Evolutionary conservation across 257 asterid species (phyloP).

Genomic region (Scutellaria minor): DNA sequence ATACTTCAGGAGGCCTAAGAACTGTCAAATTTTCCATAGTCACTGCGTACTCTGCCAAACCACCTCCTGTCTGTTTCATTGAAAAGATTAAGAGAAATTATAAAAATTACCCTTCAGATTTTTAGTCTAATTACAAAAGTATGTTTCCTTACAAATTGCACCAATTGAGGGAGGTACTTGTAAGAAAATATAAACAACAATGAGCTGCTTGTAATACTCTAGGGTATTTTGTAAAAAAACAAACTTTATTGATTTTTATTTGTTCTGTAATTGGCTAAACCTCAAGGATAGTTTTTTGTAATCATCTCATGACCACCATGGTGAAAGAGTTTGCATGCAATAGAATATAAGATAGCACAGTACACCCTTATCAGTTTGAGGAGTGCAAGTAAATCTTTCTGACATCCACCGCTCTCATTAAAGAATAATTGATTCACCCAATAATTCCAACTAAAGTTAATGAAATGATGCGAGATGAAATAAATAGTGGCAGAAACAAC

Average conservation of each 20-base stretch:
- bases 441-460: neutral
- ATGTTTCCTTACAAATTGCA: too few species aligned
- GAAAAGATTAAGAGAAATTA: neutral
- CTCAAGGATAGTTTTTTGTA: too few species aligned
- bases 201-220: too few species aligned
- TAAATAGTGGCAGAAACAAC: neutral
- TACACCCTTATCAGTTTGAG: neutral
- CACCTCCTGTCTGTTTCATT: constrained; percentile 54
- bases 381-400: neutral
- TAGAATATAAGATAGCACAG: neutral
- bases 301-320: neutral
- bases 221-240: too few species aligned
- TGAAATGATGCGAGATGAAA: neutral
- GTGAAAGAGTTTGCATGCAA: neutral
- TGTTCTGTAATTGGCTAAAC: too few species aligned
- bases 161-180: too few species aligned
- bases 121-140: too few species aligned
- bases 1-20: constrained; percentile 56
- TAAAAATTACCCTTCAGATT: too few species aligned
- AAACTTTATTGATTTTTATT: too few species aligned
- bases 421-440: constrained; percentile 2
- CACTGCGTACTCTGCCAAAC: constrained; percentile 62
- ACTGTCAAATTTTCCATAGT: constrained; percentile 53
- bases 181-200: too few species aligned
- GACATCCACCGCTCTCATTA: neutral